Evolutionary conservation across 345 rosid genomes (phyloP).

Genomic region (Eucalyptus erythrocorys): DNA sequence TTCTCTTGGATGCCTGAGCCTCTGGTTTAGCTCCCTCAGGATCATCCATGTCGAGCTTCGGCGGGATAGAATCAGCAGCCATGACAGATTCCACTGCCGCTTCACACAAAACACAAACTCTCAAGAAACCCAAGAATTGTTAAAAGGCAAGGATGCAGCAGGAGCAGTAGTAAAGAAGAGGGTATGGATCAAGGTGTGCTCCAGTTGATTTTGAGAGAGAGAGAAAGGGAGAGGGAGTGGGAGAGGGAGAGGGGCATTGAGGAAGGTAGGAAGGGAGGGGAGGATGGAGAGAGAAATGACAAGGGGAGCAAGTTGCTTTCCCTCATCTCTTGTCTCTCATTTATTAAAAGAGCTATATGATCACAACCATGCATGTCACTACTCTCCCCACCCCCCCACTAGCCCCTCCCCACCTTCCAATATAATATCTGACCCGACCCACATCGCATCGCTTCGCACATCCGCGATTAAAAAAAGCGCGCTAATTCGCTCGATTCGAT

Average conservation of each 20-base stretch:
- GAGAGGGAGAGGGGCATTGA: not conserved
- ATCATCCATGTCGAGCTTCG: conserved; percentile 12
- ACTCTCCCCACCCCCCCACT: not conserved
- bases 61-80: conserved; percentile 19
- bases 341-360: conserved; percentile 10
- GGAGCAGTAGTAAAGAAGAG: not conserved
- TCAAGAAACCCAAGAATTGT: not conserved
- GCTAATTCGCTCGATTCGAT: not conserved
- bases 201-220: not conserved
- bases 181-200: not conserved
- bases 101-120: not conserved
- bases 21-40: conserved; percentile 16
- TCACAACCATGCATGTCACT: conserved; percentile 9
- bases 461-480: not conserved
- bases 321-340: conserved; percentile 22
- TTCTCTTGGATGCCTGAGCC: conserved; percentile 36
- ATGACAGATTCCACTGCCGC: not conserved
- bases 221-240: not conserved
- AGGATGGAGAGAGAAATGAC: not conserved
- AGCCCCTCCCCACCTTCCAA: conserved; percentile 11
- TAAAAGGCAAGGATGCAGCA: not conserved
- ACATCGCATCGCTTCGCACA: not conserved
- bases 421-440: conserved; percentile 2
- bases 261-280: not conserved
- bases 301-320: not conserved